phyloP scores from a whole-genome alignment of 768 basidiomycete species.

The Lentinula aciculospora region DNA sequence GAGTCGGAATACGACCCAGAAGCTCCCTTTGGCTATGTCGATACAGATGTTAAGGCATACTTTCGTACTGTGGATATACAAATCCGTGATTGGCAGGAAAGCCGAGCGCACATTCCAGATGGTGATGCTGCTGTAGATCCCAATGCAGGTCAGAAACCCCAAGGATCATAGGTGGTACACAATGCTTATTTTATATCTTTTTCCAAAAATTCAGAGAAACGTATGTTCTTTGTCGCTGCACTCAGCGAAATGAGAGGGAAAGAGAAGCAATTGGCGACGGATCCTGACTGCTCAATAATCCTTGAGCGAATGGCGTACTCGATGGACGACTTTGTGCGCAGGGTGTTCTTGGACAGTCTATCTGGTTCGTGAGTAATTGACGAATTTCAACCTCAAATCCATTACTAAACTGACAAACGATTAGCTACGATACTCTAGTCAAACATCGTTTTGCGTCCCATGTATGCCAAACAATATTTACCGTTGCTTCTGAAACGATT shows the following conservation, averaged over 20 bases:
- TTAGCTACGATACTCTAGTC: conserved; percentile 57
- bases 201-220: conserved; percentile 70
- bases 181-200: too few relatives aligned
- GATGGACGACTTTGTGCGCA: conserved; percentile 93
- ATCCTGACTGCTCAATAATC: conserved; percentile 88
- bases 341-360: conserved; percentile 85
- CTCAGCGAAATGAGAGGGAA: conserved; percentile 81
- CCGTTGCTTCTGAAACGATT: conserved; percentile 57
- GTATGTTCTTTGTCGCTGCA: conserved; percentile 76
- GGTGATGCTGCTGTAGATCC: conserved; percentile 52
- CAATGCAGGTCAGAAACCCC: conserved; percentile 54
- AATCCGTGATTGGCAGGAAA: conserved; percentile 81
- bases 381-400: neutral
- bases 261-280: conserved; percentile 86
- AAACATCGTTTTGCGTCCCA: conserved; percentile 92
- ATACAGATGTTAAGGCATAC: conserved; percentile 88
- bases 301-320: conserved; percentile 87
- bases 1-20: conserved; percentile 43
- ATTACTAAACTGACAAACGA: neutral
- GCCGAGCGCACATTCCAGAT: conserved; percentile 30
- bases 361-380: conserved; percentile 71
- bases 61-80: conserved; percentile 86
- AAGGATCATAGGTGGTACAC: too few relatives aligned
- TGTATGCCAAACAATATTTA: conserved; percentile 88
- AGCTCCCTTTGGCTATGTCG: conserved; percentile 87